phyloP scores from a whole-genome alignment of 2,329 filamentous ascomycete species.

The Sclerotinia minor region DNA sequence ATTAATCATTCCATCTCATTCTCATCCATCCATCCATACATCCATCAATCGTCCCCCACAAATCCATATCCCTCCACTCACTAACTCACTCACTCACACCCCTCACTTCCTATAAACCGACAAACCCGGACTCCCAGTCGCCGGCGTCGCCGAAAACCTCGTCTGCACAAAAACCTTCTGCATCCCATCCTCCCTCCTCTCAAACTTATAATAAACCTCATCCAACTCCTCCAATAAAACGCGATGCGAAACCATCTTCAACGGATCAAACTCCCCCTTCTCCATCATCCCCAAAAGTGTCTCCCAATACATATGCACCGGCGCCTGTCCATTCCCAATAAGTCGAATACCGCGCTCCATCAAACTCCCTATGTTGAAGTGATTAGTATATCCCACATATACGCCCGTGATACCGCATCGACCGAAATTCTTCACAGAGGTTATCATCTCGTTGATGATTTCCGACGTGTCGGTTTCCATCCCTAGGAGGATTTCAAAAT shows the following conservation, averaged over 20 bases:
- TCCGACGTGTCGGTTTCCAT: slow-evolving; percentile 84
- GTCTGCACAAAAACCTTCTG: slow-evolving; percentile 76
- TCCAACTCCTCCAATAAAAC: slow-evolving; percentile 72
- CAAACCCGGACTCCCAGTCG: slow-evolving; percentile 48
- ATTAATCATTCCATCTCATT: not conserved
- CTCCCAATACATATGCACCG: slow-evolving; percentile 83
- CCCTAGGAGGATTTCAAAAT: slow-evolving; percentile 59
- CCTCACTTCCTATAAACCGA: slow-evolving; percentile 13
- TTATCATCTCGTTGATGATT: slow-evolving; percentile 77
- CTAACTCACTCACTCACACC: not conserved
- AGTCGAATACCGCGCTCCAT: slow-evolving; percentile 87
- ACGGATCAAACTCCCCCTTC: slow-evolving; percentile 67
- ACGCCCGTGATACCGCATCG: slow-evolving; percentile 75
- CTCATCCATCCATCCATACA: too few species aligned
- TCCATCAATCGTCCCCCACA: not conserved
- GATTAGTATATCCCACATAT: slow-evolving; percentile 54
- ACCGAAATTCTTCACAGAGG: slow-evolving; percentile 69
- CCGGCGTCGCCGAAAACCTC: slow-evolving; percentile 54
- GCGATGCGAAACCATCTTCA: slow-evolving; percentile 79
- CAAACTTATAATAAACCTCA: slow-evolving; percentile 62
- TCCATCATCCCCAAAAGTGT: slow-evolving; percentile 69
- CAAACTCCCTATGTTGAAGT: slow-evolving; percentile 54
- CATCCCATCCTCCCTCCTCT: slow-evolving; percentile 64
- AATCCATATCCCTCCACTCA: too few species aligned
- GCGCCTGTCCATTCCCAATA: slow-evolving; percentile 65